phyloP scores from a whole-genome alignment of 2,329 filamentous ascomycete genomes.

The Penicillium sp. region DNA sequence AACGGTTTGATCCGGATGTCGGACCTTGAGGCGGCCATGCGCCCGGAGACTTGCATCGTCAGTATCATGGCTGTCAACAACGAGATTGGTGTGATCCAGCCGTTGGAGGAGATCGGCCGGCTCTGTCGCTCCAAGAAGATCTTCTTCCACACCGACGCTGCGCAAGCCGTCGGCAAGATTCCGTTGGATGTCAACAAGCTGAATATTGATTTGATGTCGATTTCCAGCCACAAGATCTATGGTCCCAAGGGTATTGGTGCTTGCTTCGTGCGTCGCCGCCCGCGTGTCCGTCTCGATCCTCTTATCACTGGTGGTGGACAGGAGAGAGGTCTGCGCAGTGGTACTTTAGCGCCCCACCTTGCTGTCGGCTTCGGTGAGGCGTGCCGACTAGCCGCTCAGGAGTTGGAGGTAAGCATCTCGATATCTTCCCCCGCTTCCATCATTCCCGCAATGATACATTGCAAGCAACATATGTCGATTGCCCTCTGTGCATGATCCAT shows the following conservation, averaged over 20 bases:
- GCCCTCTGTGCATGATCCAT: conserved; percentile 52
- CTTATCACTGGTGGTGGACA: conserved; percentile 96
- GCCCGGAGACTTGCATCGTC: conserved; percentile 84
- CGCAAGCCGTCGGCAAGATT: conserved; percentile 98
- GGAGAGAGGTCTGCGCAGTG: conserved; percentile 89
- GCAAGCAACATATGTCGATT: conserved; percentile 74
- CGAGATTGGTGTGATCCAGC: conserved; percentile 98
- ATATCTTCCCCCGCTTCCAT: conserved; percentile 12
- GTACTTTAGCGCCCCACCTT: conserved; percentile 83
- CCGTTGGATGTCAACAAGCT: conserved; percentile 94
- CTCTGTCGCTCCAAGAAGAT: conserved; percentile 87
- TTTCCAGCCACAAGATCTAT: conserved; percentile 98
- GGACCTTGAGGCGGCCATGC: conserved; percentile 81
- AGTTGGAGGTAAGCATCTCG: conserved; percentile 71
- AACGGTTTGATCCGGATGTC: conserved; percentile 83
- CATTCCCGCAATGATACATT: conserved; percentile 62
- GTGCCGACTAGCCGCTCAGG: conserved; percentile 83
- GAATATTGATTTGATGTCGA: conserved; percentile 98
- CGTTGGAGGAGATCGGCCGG: conserved; percentile 86
- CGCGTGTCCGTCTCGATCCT: conserved; percentile 88
- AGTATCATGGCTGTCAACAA: conserved; percentile 99
- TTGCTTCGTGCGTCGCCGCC: conserved; percentile 89
- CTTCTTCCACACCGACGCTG: conserved; percentile 96
- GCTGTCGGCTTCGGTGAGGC: conserved; percentile 94
- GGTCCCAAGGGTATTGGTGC: conserved; percentile 96